Conservation (phyloP, 352 stramenopile genomes). For the Pythium grandisporangium region DNA sequence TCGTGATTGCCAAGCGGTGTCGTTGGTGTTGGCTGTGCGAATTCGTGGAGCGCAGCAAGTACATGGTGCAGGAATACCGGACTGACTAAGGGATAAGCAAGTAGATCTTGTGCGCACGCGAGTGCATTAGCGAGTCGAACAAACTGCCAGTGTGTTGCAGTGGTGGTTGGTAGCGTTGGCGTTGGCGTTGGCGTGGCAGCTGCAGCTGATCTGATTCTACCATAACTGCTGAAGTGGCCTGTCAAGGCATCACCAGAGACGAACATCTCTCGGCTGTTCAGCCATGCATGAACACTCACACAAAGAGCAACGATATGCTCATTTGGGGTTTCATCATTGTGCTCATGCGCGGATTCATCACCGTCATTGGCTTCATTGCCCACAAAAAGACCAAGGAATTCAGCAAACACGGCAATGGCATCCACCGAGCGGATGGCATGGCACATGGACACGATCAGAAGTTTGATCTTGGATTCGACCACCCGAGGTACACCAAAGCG, state of each 20-base stretch:
- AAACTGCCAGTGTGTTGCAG: constrained; percentile 52
- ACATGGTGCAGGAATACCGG: constrained; percentile 50
- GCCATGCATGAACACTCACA: constrained; percentile 43
- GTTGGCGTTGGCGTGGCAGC: too few relatives aligned
- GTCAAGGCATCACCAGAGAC: constrained; percentile 23
- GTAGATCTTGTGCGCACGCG: constrained; percentile 56
- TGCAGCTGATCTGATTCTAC: too few relatives aligned
- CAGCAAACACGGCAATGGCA: constrained; percentile 53
- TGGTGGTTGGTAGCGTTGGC: constrained; percentile 10
- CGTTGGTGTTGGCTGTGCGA: constrained; percentile 23
- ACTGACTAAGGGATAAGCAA: constrained; percentile 62
- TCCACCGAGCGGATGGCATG: constrained; percentile 41
- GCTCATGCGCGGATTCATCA: constrained; percentile 1
- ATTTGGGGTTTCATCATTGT: constrained; percentile 23
- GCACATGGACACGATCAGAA: constrained; percentile 49
- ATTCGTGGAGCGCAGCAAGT: constrained; percentile 39
- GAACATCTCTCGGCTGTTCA: constrained; percentile 58
- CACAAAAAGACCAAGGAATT: constrained; percentile 54
- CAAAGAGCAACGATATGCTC: constrained; percentile 44
- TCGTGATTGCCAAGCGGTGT: background rate
- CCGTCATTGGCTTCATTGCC: too few relatives aligned
- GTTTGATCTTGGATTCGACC: constrained; percentile 54
- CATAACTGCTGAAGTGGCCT: constrained; percentile 1
- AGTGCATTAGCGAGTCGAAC: constrained; percentile 35
- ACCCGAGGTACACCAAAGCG: constrained; percentile 41